Evolutionary conservation across 1,284 basidiomycete genomes (phyloP), one percentile per base, ranked within the genome.

Genomic region (Melanopsichium pennsylvanicum): DNA sequence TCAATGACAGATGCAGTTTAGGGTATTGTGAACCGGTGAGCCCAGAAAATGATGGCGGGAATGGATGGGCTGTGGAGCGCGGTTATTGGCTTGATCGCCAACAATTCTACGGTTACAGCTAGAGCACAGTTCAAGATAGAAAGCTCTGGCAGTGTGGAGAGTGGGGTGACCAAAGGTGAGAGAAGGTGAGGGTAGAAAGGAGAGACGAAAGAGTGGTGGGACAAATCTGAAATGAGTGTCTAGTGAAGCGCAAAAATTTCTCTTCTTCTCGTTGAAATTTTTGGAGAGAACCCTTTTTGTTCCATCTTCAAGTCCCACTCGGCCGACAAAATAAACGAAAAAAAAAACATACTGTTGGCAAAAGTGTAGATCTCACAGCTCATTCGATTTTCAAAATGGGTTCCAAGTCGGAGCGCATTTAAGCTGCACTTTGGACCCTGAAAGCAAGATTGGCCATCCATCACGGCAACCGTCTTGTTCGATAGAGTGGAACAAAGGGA

Each of bases 241-340:
- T n/a, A n/a, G n/a, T n/a, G n/a, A 51, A 46, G 49, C 18, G 41
- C 50, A 49, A 54, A 61, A 61, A 54, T 40, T 54, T 61, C 44
- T 39, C 27, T 37, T 43, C 19, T 36, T 37, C 32, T 45, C 19
- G 40, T 10, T 18, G 18, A 54, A 49, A 31, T 36, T 54, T 47
- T 54, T 48, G 36, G 36, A 18, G 33, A 44, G 36, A 35, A 39
- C 45, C 45, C 41, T 43, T 43, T 33, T 15, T 38, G 13, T 18
- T 40, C 23, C 18, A 23, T 29, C 27, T 19, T 22, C 21, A n/a
- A 37, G 18, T 31, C 22, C 41, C 50, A 42, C 45, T 64, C 40
- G 48, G 54, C 45, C 42, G 60, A n/a, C n/a, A n/a, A n/a, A n/a
- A n/a, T n/a, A n/a, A n/a, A n/a, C n/a, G n/a, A n/a, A n/a, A n/a